Conservation (phyloP, 2,329 filamentous ascomycete genomes). For the Fusarium sp. region DNA sequence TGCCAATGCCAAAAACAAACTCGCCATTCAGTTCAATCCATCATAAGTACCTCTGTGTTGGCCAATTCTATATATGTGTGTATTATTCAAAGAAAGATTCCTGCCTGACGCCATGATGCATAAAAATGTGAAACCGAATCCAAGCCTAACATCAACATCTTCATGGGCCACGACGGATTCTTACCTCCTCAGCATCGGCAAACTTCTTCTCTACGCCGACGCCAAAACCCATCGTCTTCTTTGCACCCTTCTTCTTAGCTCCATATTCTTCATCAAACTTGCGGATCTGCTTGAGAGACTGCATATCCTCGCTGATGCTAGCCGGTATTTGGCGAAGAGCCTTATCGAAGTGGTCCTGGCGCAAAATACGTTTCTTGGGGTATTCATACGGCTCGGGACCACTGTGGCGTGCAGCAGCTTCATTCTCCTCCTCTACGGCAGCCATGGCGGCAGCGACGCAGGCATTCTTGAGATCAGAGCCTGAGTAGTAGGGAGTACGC, state of each 20-base stretch:
- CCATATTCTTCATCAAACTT: conserved; percentile 98
- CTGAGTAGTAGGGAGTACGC: conserved; percentile 80
- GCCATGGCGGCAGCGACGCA: conserved; percentile 83
- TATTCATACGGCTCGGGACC: conserved; percentile 64
- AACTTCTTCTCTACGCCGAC: conserved; percentile 51
- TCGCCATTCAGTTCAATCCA: background rate
- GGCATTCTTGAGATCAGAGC: conserved; percentile 85
- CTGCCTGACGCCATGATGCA: conserved; percentile 10
- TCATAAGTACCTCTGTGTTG: conserved; percentile 1
- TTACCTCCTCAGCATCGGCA: conserved; percentile 56
- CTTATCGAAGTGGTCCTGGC: conserved; percentile 79
- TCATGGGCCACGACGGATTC: conserved; percentile 50
- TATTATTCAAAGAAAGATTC: conserved; percentile 14
- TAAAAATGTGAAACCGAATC: background rate
- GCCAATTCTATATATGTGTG: conserved; percentile 33
- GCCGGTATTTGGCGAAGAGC: conserved; percentile 90
- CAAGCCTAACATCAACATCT: background rate
- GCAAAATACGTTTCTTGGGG: conserved; percentile 67
- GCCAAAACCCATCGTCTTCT: conserved; percentile 68
- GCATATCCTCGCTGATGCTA: conserved; percentile 94
- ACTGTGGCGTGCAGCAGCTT: conserved; percentile 49
- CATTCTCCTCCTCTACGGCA: conserved; percentile 78
- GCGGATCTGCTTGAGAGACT: conserved; percentile 82
- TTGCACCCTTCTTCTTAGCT: conserved; percentile 76
- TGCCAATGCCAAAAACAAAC: background rate